These are phyloP conservation scores for Hibiscus syriacus DNA, from an alignment of 345 rosid species.

Conservation along the genomic window DNA sequence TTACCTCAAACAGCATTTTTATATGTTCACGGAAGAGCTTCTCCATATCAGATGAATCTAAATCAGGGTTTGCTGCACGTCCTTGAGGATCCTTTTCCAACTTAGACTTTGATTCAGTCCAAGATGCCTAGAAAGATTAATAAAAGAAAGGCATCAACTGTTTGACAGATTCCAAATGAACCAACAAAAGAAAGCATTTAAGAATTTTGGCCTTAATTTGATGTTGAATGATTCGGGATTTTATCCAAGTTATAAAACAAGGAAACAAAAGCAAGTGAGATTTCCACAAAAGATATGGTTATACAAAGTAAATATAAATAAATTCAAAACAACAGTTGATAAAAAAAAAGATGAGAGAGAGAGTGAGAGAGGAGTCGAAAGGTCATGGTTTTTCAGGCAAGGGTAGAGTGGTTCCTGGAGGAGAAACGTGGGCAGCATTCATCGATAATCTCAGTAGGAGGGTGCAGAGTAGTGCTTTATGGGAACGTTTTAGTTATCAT, in stretches of 20 bases:
- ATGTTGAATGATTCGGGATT: too few relatives aligned
- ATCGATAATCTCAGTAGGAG: too few relatives aligned
- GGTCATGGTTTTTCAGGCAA: too few relatives aligned
- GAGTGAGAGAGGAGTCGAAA: too few relatives aligned
- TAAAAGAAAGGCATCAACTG: not conserved
- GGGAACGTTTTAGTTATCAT: too few relatives aligned
- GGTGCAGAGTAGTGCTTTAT: too few relatives aligned
- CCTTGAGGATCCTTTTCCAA: constrained; percentile 96
- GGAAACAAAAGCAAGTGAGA: not conserved
- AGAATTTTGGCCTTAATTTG: not conserved
- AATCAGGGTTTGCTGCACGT: constrained; percentile 70
- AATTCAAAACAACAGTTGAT: not conserved
- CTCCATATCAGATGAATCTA: constrained; percentile 75
- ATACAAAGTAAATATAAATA: not conserved
- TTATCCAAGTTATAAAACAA: not conserved
- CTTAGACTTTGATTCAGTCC: constrained; percentile 85
- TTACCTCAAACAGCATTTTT: constrained; percentile 81
- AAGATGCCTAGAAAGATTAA: constrained; percentile 55
- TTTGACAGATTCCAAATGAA: not conserved
- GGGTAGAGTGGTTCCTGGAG: too few relatives aligned
- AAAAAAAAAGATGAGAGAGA: too few relatives aligned
- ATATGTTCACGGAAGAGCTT: constrained; percentile 86
- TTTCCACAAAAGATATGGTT: not conserved
- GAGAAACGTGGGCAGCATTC: too few relatives aligned
- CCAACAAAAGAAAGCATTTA: not conserved